Percentiles rank a stretch among this genome's conserved stretches.
phyloP scores from a whole-genome alignment of 208 protist species.

The Jaenimonas drosophilae region DNA sequence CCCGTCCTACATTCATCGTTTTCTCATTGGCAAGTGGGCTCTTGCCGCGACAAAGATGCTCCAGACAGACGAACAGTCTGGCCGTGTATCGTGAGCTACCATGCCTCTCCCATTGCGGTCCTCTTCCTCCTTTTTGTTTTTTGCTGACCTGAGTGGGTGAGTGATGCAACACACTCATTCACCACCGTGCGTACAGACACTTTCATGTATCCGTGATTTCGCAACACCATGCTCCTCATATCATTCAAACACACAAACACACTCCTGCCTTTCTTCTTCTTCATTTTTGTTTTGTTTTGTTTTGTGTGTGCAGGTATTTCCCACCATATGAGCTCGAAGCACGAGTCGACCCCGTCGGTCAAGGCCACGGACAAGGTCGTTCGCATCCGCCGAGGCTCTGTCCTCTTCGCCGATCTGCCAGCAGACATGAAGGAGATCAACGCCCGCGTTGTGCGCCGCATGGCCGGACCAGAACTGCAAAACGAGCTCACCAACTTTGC shows the following conservation, averaged over 20 bases:
- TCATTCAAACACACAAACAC: neutral
- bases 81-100: too few relatives aligned
- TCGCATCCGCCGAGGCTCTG: slow-evolving; percentile 43
- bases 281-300: slow-evolving; percentile 1
- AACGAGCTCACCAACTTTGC: slow-evolving; percentile 15
- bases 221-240: too few relatives aligned
- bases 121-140: too few relatives aligned
- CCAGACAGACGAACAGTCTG: slow-evolving; percentile 7
- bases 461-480: neutral
- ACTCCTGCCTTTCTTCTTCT: neutral
- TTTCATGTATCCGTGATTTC: too few relatives aligned
- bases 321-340: too few relatives aligned
- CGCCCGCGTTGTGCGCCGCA: slow-evolving; percentile 21
- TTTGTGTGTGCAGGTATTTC: neutral
- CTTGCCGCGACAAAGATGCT: slow-evolving; percentile 15
- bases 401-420: slow-evolving; percentile 53
- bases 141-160: neutral
- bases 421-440: slow-evolving; percentile 55
- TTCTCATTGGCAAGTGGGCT: slow-evolving; percentile 25
- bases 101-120: too few relatives aligned
- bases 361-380: slow-evolving; percentile 14
- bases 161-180: too few relatives aligned
- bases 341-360: neutral
- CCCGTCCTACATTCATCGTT: slow-evolving; percentile 23
- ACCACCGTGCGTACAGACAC: too few relatives aligned